These are phyloP conservation scores for Mallotus nudiflorus DNA, from an alignment of 345 rosid species.

Conservation along the genomic window DNA sequence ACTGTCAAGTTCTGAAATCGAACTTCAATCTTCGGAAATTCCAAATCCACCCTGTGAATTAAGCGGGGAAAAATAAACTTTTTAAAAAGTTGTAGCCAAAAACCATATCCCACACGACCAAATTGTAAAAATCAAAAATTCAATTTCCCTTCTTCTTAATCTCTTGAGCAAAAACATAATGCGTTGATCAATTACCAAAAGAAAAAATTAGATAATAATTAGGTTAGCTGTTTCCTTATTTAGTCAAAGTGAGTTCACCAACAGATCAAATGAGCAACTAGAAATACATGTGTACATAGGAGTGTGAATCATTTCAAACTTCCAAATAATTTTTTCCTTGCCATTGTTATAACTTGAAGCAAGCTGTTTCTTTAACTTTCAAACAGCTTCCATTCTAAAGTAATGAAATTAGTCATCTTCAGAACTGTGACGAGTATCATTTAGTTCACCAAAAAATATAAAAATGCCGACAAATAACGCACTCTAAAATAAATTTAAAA, in stretches of 20 bases:
- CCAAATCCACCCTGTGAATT: conserved; percentile 72
- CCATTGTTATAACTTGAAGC: no score
- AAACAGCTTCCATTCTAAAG: no score
- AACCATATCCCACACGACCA: no score
- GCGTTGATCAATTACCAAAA: neutral
- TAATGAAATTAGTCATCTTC: no score
- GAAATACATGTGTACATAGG: neutral
- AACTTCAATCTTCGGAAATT: conserved; percentile 88
- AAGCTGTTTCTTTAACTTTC: no score
- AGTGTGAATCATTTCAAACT: neutral
- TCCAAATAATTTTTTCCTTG: neutral
- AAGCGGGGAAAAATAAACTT: neutral
- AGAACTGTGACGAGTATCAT: no score
- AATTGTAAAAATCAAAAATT: neutral
- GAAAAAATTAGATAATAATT: neutral
- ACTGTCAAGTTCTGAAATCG: conserved; percentile 72
- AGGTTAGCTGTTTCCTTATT: neutral
- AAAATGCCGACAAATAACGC: no score
- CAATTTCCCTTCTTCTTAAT: neutral
- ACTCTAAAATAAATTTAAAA: neutral
- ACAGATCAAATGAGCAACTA: neutral
- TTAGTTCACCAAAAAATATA: no score
- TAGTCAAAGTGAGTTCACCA: conserved; percentile 14
- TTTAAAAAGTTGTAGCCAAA: no score
- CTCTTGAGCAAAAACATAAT: no score